Conservation (phyloP, 2,329 filamentous ascomycete genomes). For the Aspergillus glaucus region DNA sequence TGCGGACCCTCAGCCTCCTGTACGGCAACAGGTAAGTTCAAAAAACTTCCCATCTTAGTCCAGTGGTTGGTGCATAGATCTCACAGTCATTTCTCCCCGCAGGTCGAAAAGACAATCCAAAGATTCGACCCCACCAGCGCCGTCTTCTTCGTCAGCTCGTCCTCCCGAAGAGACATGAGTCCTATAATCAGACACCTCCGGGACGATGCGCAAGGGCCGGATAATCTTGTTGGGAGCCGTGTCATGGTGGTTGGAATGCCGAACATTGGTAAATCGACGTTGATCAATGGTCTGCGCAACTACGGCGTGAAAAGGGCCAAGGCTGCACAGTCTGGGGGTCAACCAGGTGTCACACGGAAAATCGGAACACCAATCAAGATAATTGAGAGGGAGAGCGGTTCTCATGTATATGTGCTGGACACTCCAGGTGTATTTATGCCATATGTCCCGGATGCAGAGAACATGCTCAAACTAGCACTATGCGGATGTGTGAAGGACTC, state of each 20-base stretch:
- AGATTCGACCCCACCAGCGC: slow-evolving; percentile 27
- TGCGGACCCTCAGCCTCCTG: slow-evolving; percentile 34
- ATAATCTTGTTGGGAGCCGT: slow-evolving; percentile 68
- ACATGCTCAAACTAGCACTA: slow-evolving; percentile 92
- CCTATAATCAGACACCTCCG: slow-evolving; percentile 29
- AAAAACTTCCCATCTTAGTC: neutral
- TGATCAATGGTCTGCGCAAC: slow-evolving; percentile 79
- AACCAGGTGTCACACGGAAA: slow-evolving; percentile 86
- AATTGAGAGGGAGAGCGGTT: slow-evolving; percentile 48
- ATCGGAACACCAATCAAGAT: slow-evolving; percentile 79
- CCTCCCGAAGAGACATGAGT: slow-evolving; percentile 23
- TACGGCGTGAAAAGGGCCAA: slow-evolving; percentile 61
- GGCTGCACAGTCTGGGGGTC: slow-evolving; percentile 72
- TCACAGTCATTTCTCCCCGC: slow-evolving; percentile 2
- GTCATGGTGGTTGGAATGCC: slow-evolving; percentile 94
- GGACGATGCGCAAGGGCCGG: slow-evolving; percentile 23
- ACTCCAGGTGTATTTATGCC: slow-evolving; percentile 95
- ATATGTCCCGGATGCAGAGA: slow-evolving; percentile 74
- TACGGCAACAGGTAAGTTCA: slow-evolving; percentile 35
- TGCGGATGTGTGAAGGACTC: slow-evolving; percentile 88
- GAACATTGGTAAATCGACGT: slow-evolving; percentile 90
- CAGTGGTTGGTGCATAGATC: slow-evolving; percentile 1
- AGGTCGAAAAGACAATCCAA: slow-evolving; percentile 29
- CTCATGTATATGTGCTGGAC: slow-evolving; percentile 77
- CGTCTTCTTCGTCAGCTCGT: slow-evolving; percentile 32